These are phyloP conservation scores for Cytospora chrysosperma DNA, from an alignment of 2,329 filamentous ascomycete species.

Conservation along the genomic window DNA sequence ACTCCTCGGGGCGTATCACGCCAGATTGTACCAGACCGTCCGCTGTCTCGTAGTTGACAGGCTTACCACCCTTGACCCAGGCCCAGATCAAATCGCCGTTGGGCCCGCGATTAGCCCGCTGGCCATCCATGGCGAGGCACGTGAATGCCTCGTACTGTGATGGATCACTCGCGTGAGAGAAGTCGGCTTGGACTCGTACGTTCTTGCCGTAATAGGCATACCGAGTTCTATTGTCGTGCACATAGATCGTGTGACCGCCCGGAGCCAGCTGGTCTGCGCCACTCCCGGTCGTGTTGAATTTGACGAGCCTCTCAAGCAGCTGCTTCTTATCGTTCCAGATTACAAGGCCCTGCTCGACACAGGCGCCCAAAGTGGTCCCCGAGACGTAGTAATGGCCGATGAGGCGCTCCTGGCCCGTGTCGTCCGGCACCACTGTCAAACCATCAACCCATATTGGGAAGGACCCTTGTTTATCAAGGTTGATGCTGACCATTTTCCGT, in stretches of 20 bases:
- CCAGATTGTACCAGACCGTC: constrained; percentile 10
- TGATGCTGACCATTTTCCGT: constrained; percentile 16
- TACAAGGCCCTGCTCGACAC: constrained; percentile 16
- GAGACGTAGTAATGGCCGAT: constrained; percentile 18
- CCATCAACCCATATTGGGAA: constrained; percentile 23
- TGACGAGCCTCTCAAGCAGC: constrained; percentile 9
- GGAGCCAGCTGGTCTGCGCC: constrained; percentile 6
- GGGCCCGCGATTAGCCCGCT: constrained; percentile 5
- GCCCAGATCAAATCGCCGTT: constrained; percentile 16
- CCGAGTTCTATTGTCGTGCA: constrained; percentile 9
- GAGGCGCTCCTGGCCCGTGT: constrained; percentile 6
- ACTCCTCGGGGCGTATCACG: constrained; percentile 14
- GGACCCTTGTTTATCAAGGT: constrained; percentile 4
- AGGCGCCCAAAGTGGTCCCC: background rate
- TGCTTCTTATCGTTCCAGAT: constrained; percentile 17
- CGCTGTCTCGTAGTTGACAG: constrained; percentile 19
- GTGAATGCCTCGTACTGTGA: constrained; percentile 24
- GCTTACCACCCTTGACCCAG: constrained; percentile 21
- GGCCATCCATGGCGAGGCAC: constrained; percentile 12
- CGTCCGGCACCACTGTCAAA: constrained; percentile 14
- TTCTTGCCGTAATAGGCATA: constrained; percentile 22
- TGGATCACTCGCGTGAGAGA: constrained; percentile 10
- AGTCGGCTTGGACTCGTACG: constrained; percentile 21
- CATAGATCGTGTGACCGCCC: constrained; percentile 16
- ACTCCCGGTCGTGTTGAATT: background rate